Evolutionary conservation across 768 basidiomycete species (phyloP).

Genomic region (Russula virescens): DNA sequence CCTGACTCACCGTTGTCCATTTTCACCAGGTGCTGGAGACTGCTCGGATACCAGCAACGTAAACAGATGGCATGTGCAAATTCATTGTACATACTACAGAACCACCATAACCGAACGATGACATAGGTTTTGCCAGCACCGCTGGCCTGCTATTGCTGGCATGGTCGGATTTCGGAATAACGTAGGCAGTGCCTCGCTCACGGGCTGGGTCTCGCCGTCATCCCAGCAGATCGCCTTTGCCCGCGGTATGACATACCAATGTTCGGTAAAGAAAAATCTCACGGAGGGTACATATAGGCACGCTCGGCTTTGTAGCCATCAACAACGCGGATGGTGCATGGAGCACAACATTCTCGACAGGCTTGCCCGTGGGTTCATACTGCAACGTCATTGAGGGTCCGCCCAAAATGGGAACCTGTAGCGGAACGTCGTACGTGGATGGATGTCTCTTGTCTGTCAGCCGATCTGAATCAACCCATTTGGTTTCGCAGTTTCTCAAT

Average conservation of each 20-base stretch:
- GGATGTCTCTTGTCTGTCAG: neutral
- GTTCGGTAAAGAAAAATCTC: too few species aligned
- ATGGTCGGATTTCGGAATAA: too few species aligned
- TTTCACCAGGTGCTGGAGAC: slow-evolving; percentile 38
- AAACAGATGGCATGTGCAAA: slow-evolving; percentile 38
- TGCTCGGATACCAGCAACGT: slow-evolving; percentile 46
- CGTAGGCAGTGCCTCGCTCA: too few species aligned
- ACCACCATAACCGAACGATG: neutral
- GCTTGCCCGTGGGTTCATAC: slow-evolving; percentile 51
- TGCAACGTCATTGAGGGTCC: slow-evolving; percentile 59
- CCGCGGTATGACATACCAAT: slow-evolving; percentile 39
- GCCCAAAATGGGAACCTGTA: too few species aligned
- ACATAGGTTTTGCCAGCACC: slow-evolving; percentile 51
- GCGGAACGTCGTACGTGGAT: slow-evolving; percentile 38
- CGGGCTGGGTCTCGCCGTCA: too few species aligned
- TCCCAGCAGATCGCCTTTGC: slow-evolving; percentile 62
- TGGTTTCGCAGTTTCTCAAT: slow-evolving; percentile 20
- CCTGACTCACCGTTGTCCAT: neutral
- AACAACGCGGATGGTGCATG: too few species aligned
- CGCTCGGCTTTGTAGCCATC: too few species aligned
- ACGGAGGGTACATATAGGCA: too few species aligned
- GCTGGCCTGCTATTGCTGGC: too few species aligned
- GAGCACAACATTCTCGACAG: too few species aligned
- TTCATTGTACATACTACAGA: too few species aligned
- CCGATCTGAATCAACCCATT: neutral